A percentile compares a stretch with the other conserved stretches of the same genome.
Conservation (phyloP, 202 grass and related monocot genomes). For the Hordeum pubiflorum region DNA sequence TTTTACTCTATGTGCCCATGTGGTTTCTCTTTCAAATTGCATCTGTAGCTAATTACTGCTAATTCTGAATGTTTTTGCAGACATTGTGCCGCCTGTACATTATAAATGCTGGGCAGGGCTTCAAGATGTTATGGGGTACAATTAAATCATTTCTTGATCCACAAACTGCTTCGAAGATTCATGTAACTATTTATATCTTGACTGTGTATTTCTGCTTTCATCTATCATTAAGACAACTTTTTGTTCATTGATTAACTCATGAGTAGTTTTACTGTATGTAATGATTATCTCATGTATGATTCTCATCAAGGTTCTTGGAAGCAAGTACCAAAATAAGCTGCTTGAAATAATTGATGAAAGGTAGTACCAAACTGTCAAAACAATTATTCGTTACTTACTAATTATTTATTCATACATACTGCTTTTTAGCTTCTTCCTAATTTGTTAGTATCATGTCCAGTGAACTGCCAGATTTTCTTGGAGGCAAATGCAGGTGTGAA, state of each 20-base stretch:
- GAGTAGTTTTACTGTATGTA: constrained; percentile 6
- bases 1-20: neutral
- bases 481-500: constrained; percentile 78
- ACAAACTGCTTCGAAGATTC: constrained; percentile 88
- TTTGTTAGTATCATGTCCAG: constrained; percentile 39
- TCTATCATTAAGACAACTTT: neutral
- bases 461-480: constrained; percentile 91
- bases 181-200: constrained; percentile 44
- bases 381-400: neutral
- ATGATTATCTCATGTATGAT: constrained; percentile 5
- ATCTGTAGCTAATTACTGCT: neutral
- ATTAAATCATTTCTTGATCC: constrained; percentile 98
- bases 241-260: neutral
- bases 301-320: constrained; percentile 70
- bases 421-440: constrained; percentile 19
- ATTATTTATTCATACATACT: constrained; percentile 17
- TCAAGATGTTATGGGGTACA: constrained; percentile 87
- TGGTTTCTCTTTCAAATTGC: constrained; percentile 17
- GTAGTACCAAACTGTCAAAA: constrained; percentile 26
- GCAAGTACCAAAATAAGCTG: constrained; percentile 77
- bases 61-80: constrained; percentile 33
- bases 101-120: constrained; percentile 93
- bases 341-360: constrained; percentile 88
- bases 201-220: constrained; percentile 9
- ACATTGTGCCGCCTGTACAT: constrained; percentile 73